Percentiles rank a stretch among this genome's conserved stretches.
Evolutionary conservation across 2,329 filamentous ascomycete genomes (phyloP).

Genomic region (Botrytis pseudocinerea): DNA sequence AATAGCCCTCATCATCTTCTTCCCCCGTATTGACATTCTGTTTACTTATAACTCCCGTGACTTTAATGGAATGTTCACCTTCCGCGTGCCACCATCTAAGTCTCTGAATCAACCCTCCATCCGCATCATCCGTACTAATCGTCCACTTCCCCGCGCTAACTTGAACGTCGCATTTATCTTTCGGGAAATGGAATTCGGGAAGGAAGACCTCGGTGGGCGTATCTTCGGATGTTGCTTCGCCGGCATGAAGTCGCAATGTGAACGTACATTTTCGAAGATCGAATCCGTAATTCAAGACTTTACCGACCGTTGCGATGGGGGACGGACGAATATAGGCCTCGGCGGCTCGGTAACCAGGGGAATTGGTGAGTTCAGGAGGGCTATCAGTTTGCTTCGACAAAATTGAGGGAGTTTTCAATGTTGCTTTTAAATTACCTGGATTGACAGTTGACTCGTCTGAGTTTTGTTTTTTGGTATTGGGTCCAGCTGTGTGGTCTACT

Average conservation of each 20-base stretch:
- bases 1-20: conserved; percentile 70
- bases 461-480: conserved; percentile 44
- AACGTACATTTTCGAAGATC: conserved; percentile 80
- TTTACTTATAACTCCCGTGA: conserved; percentile 71
- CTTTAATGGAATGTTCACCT: conserved; percentile 76
- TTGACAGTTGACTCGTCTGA: conserved; percentile 62
- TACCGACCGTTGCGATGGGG: conserved; percentile 73
- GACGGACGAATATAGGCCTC: conserved; percentile 90
- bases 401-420: conserved; percentile 67
- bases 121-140: conserved; percentile 71
- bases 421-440: conserved; percentile 73
- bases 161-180: conserved; percentile 67
- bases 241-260: conserved; percentile 66
- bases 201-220: conserved; percentile 80
- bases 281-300: conserved; percentile 72
- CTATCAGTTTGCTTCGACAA: conserved; percentile 56
- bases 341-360: conserved; percentile 79
- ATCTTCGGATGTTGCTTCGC: conserved; percentile 59
- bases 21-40: conserved; percentile 53
- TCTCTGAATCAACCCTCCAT: conserved; percentile 69
- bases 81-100: conserved; percentile 91
- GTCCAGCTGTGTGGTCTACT: conserved; percentile 42
- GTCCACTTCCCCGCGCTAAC: conserved; percentile 89
- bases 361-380: conserved; percentile 59
- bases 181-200: conserved; percentile 90